Base-by-base conservation (phyloP, 495 filamentous ascomycete species). In the Lasiosphaeria hispida region DNA sequence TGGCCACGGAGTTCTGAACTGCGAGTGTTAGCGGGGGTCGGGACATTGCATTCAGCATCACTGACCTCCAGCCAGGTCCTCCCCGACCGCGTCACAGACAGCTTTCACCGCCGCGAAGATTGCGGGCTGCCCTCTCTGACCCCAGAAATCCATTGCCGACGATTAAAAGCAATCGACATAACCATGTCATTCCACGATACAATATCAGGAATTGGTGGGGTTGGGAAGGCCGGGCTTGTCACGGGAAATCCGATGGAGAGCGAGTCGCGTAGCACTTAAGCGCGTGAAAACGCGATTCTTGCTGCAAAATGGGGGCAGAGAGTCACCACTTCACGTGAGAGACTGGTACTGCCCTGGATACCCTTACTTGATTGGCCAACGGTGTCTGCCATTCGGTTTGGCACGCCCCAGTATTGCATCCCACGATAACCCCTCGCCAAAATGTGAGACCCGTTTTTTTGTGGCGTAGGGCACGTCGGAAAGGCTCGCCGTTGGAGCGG, bases 101-200 rank as follows among this genome's bases (percentile, higher is more conserved):
- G 63, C 62, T 30, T 70, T 59, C 7, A 80, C 62, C 14, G 77
- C 75, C 33, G 72, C 70, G 34, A 77, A 60, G 15, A 80, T 61
- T 44, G 66, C 66, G 43, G 69, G 69, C 43, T 66, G 69, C 36
- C 74, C 77, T 23, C 61, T 70, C 38, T 52, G 51, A 36, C 71
- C 59, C 77, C 75, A 78, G 50, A 59, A 69, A 7, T 68, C 70
- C 75, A 75, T 79, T 17, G 18, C 56, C 13, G 34, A 7, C 2
- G 11, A 0, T 0, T 11, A 10, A 39, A 40, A 42, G 38, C 18
- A 34, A 36, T 49, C 1, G 19, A 11, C 23, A 34, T 10, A n/a
- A 17, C 30, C 14, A 17, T 47, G 5, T 10, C 30, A 13, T 23
- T 47, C 15, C 9, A 19, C 10, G 30, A 15, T 36, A 33, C 33